These are phyloP conservation scores for Pyrenochaeta sp. DNA, from an alignment of 2,329 filamentous ascomycete genomes.

Conservation along the genomic window DNA sequence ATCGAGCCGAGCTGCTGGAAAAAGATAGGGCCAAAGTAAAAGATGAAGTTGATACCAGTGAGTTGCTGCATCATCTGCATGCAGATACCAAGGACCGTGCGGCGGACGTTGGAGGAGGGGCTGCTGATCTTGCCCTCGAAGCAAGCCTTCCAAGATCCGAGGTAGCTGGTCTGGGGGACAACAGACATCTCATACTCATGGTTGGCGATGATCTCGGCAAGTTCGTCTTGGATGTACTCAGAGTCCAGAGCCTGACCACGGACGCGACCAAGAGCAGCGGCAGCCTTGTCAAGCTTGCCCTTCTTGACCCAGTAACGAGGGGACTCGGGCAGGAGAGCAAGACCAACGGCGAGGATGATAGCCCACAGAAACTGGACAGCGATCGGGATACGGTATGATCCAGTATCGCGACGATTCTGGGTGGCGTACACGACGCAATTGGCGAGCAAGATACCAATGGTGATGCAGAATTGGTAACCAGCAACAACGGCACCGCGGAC, in stretches of 20 bases:
- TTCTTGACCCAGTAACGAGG: constrained; percentile 88
- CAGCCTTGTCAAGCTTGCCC: constrained; percentile 72
- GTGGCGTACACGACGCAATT: constrained; percentile 79
- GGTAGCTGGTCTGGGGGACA: constrained; percentile 44
- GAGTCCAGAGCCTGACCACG: constrained; percentile 79
- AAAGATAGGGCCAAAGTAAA: constrained; percentile 75
- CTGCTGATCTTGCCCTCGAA: constrained; percentile 62
- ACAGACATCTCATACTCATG: constrained; percentile 82
- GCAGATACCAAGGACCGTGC: constrained; percentile 57
- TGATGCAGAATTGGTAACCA: constrained; percentile 82
- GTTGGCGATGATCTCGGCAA: constrained; percentile 90
- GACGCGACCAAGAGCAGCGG: constrained; percentile 70
- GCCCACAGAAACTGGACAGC: constrained; percentile 84
- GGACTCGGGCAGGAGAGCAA: constrained; percentile 82
- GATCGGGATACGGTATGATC: constrained; percentile 80
- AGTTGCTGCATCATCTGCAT: constrained; percentile 64
- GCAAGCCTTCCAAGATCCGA: constrained; percentile 70
- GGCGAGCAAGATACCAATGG: constrained; percentile 79
- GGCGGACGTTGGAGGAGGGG: constrained; percentile 61
- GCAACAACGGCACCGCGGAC: constrained; percentile 81
- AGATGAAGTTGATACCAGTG: constrained; percentile 94
- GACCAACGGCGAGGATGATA: constrained; percentile 75
- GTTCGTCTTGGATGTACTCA: constrained; percentile 80
- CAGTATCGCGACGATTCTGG: constrained; percentile 68
- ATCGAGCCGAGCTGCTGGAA: constrained; percentile 78